These are phyloP conservation scores for Diaporthe nobilis DNA, from an alignment of 2,329 filamentous ascomycete genomes.

Conservation along the genomic window DNA sequence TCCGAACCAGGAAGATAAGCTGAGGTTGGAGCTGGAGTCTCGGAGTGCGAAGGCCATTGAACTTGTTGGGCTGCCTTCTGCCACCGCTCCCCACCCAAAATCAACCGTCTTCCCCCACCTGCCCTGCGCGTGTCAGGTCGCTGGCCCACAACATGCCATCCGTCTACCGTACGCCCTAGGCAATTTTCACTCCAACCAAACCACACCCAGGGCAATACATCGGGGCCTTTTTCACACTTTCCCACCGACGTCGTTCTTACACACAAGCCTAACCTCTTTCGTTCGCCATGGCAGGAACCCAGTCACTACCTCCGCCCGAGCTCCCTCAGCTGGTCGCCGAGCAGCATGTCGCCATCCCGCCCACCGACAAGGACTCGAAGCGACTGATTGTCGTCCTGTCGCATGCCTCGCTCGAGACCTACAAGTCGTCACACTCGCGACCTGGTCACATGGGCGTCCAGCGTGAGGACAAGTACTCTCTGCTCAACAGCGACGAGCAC, in stretches of 20 bases:
- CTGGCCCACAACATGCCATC: slow-evolving; percentile 31
- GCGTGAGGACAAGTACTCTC: slow-evolving; percentile 94
- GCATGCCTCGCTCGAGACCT: slow-evolving; percentile 97
- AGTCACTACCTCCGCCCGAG: slow-evolving; percentile 92
- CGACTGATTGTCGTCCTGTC: slow-evolving; percentile 95
- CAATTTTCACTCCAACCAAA: slow-evolving; percentile 10
- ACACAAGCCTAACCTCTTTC: slow-evolving; percentile 41
- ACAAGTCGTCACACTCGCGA: slow-evolving; percentile 87
- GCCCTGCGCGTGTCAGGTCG: slow-evolving; percentile 13
- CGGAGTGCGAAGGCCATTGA: neutral
- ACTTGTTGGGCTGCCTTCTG: neutral
- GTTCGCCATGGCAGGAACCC: slow-evolving; percentile 76
- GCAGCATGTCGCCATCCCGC: slow-evolving; percentile 87
- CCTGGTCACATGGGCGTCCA: slow-evolving; percentile 73
- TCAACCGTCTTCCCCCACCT: neutral
- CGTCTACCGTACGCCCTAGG: slow-evolving; percentile 14
- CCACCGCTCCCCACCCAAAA: neutral
- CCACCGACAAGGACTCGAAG: slow-evolving; percentile 90
- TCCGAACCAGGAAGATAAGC: neutral
- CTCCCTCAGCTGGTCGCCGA: slow-evolving; percentile 94
- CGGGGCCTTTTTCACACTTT: slow-evolving; percentile 26
- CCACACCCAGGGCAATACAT: neutral
- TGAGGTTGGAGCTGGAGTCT: neutral
- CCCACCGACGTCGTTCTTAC: slow-evolving; percentile 32
- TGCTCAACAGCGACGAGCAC: slow-evolving; percentile 98